Conservation (phyloP, 306 rosid genomes). For the Mimosa bimucronata region DNA sequence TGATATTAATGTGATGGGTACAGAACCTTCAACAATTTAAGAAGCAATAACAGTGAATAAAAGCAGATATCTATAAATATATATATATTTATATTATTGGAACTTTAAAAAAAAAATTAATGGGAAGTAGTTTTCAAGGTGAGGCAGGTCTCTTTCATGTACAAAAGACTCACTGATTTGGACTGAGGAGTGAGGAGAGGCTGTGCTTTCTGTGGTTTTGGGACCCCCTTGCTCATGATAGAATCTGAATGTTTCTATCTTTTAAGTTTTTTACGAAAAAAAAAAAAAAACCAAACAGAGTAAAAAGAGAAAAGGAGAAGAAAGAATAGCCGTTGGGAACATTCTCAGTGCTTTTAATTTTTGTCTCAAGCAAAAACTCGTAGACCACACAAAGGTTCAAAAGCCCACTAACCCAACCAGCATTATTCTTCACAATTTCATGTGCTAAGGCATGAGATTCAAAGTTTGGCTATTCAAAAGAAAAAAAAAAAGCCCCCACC, state of each 20-base stretch:
- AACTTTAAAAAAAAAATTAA: neutral
- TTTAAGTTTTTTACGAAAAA: slow-evolving; percentile 31
- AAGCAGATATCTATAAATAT: neutral
- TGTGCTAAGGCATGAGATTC: slow-evolving; percentile 63
- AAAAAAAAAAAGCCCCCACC: neutral
- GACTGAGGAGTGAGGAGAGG: slow-evolving; percentile 34
- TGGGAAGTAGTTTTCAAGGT: slow-evolving; percentile 37
- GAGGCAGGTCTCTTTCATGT: slow-evolving; percentile 45
- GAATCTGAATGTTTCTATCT: slow-evolving; percentile 41
- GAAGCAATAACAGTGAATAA: neutral
- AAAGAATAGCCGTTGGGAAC: slow-evolving; percentile 65
- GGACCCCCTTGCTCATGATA: slow-evolving; percentile 46
- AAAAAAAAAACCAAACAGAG: slow-evolving; percentile 20
- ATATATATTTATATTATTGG: neutral
- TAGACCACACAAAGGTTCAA: neutral
- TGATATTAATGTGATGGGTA: slow-evolving; percentile 9
- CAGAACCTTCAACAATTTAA: slow-evolving; percentile 5
- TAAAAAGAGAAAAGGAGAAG: slow-evolving; percentile 31
- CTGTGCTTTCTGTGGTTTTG: slow-evolving; percentile 45
- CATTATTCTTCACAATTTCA: slow-evolving; percentile 30
- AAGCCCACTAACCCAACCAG: slow-evolving; percentile 34
- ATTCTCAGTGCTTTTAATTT: slow-evolving; percentile 58
- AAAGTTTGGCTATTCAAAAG: slow-evolving; percentile 36
- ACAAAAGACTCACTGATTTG: slow-evolving; percentile 44
- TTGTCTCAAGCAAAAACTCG: slow-evolving; percentile 46